Evolutionary conservation across 345 rosid genomes (phyloP).

Genomic region (Combretum micranthum): DNA sequence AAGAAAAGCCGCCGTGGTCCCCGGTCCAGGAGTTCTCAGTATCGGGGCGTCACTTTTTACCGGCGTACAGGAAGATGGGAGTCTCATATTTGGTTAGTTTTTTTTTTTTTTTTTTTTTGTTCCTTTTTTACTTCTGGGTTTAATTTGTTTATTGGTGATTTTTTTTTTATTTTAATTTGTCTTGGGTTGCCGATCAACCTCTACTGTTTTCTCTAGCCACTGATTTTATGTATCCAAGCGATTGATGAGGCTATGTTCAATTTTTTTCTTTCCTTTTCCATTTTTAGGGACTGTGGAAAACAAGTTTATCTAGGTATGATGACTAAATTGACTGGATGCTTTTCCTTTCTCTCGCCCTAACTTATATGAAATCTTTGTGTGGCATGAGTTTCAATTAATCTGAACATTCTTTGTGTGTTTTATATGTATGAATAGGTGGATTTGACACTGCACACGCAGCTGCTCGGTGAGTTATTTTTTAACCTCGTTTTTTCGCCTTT

Average conservation of each 20-base stretch:
- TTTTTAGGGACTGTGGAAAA: constrained; percentile 96
- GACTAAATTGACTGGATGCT: not conserved
- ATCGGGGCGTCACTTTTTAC: constrained; percentile 93
- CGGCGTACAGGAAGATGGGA: constrained; percentile 99
- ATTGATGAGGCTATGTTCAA: not conserved
- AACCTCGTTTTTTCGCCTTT: no score
- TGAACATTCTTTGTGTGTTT: not conserved
- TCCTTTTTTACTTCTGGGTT: not conserved
- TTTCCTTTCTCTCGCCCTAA: no score
- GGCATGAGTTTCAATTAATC: no score
- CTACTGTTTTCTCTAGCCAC: no score
- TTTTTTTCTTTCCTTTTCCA: constrained; percentile 6
- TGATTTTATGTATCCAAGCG: not conserved
- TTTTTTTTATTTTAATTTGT: not conserved
- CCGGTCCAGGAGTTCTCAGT: constrained; percentile 92
- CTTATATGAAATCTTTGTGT: not conserved
- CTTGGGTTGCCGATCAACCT: not conserved
- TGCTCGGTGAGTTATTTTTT: constrained; percentile 52
- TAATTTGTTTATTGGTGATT: no score
- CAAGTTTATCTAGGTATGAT: constrained; percentile 94
- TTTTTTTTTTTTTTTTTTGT: not conserved
- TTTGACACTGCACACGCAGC: constrained; percentile 99
- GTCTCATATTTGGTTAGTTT: constrained; percentile 84
- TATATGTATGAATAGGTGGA: constrained; percentile 58
- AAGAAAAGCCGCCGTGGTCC: constrained; percentile 97